These are phyloP conservation scores for Elsinoe ampelina DNA, from an alignment of 2,329 filamentous ascomycete genomes.

Conservation along the genomic window DNA sequence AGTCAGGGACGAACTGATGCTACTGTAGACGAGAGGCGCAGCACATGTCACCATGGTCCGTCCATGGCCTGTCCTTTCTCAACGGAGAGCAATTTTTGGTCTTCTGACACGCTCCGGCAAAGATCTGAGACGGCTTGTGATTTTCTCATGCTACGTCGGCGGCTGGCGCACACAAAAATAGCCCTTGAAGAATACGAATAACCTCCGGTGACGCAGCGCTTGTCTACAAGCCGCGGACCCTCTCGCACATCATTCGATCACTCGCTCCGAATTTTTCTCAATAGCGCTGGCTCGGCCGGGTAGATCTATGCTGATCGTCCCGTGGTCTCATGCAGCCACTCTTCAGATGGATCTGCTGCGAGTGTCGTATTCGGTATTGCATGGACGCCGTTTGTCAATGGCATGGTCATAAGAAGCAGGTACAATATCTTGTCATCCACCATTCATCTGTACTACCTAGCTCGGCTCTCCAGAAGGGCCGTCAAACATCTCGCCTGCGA, in stretches of 20 bases:
- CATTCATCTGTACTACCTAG: background rate
- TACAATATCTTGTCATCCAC: background rate
- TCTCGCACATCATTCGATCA: background rate
- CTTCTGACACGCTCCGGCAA: too few relatives aligned
- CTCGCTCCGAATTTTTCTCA: background rate
- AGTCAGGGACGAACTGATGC: background rate
- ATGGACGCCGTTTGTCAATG: background rate
- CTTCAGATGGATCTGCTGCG: background rate
- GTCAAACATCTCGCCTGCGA: slow-evolving; percentile 21
- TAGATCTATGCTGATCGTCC: slow-evolving; percentile 6
- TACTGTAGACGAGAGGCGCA: slow-evolving; percentile 6
- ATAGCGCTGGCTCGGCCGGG: slow-evolving; percentile 4
- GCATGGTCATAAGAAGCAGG: background rate
- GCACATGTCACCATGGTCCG: slow-evolving; percentile 7
- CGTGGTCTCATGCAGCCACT: background rate
- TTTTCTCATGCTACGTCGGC: background rate
- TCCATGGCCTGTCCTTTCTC: background rate
- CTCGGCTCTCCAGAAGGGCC: slow-evolving; percentile 19
- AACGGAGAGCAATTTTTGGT: background rate
- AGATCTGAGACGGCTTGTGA: background rate
- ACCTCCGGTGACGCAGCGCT: background rate
- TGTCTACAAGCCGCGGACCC: background rate
- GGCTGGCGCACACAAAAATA: slow-evolving; percentile 5
- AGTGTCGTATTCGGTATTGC: background rate
- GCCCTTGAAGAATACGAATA: background rate